A percentile compares a stretch with the other conserved stretches of the same genome.
Evolutionary conservation across 148 eudicot species (phyloP).

Genomic region (Arbutus unedo): DNA sequence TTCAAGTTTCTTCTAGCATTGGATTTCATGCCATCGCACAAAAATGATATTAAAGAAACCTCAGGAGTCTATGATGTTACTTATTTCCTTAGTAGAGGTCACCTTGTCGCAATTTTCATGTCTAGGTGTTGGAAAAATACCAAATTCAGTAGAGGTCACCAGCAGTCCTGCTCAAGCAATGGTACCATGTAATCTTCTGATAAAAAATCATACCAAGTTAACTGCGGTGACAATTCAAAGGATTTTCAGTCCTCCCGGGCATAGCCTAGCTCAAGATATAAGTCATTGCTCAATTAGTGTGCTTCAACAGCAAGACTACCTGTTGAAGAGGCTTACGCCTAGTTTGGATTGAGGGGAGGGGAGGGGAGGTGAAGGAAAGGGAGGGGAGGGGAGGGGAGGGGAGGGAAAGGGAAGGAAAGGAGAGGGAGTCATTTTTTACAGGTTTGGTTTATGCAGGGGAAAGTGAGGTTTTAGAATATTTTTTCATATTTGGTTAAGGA

Average conservation of each 20-base stretch:
- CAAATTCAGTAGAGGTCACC: neutral
- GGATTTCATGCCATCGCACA: neutral
- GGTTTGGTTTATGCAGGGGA: too few relatives aligned
- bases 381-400: too few relatives aligned
- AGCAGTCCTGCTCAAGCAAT: neutral
- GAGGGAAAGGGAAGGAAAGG: too few relatives aligned
- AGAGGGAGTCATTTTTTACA: too few relatives aligned
- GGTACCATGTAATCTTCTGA: neutral
- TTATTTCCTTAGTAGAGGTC: neutral
- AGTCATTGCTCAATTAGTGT: neutral
- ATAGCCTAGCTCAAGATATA: neutral
- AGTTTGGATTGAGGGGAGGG: too few relatives aligned
- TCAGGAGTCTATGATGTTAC: neutral
- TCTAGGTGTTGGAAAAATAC: too few relatives aligned
- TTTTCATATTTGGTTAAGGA: too few relatives aligned
- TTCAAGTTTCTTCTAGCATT: conserved; percentile 1
- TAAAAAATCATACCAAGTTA: neutral
- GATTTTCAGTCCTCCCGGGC: neutral
- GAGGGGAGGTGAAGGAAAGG: too few relatives aligned
- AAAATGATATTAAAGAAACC: neutral
- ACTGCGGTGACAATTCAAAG: neutral
- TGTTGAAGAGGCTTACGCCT: neutral
- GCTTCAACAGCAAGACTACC: neutral
- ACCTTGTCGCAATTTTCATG: neutral
- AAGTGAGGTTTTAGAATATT: too few relatives aligned